A percentile compares a stretch with the other conserved stretches of the same genome.
Evolutionary conservation across 495 filamentous ascomycete species (phyloP).

Genomic region (Bacidia gigantensis): DNA sequence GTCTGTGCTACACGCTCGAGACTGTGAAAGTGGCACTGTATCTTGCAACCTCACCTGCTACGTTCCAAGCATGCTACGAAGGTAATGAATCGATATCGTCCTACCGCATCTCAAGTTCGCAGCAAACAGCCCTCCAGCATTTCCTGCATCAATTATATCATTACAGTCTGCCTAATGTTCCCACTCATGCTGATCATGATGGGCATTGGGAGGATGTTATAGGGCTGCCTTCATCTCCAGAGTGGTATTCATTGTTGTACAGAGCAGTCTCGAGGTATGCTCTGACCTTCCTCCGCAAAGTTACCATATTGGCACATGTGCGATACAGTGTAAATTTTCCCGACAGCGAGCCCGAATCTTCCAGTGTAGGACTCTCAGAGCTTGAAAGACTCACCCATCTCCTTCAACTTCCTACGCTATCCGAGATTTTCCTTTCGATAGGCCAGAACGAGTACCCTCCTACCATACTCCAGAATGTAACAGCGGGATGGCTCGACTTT

Average conservation of each 20-base stretch:
- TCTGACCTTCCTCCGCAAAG: constrained; percentile 79
- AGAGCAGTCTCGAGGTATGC: constrained; percentile 56
- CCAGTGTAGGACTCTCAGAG: constrained; percentile 49
- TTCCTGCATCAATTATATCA: not conserved
- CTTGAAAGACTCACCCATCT: constrained; percentile 65
- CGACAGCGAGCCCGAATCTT: constrained; percentile 48
- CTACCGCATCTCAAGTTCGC: not conserved
- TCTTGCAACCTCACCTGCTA: constrained; percentile 27
- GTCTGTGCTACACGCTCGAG: constrained; percentile 84
- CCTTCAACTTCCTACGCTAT: constrained; percentile 61
- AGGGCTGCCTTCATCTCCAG: not conserved
- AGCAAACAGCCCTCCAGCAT: not conserved
- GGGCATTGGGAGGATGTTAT: not conserved
- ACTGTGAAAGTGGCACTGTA: constrained; percentile 62
- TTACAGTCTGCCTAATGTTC: not conserved
- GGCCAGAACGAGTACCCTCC: constrained; percentile 1
- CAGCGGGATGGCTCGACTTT: constrained; percentile 71
- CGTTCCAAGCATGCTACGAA: constrained; percentile 23
- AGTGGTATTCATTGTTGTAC: not conserved
- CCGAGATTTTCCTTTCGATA: constrained; percentile 55
- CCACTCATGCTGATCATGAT: not conserved
- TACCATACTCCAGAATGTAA: constrained; percentile 14
- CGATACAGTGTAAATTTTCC: constrained; percentile 82
- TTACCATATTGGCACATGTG: constrained; percentile 68
- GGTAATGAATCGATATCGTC: not conserved